Evolutionary conservation across 306 rosid species (phyloP).

Genomic region (Sesbania bispinosa): DNA sequence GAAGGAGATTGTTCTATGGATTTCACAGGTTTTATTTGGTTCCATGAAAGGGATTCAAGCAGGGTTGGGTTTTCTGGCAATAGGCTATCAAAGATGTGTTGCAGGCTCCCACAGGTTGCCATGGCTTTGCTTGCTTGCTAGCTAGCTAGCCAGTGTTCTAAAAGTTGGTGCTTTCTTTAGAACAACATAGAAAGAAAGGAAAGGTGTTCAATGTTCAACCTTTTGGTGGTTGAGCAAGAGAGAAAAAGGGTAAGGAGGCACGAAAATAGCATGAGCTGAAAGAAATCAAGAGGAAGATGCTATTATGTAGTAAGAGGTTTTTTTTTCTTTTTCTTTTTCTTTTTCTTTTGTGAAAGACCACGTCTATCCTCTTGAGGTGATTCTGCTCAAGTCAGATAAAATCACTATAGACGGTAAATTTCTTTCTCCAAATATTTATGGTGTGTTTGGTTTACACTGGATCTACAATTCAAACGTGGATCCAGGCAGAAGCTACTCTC

Average conservation of each 20-base stretch:
- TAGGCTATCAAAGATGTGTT: conserved; percentile 65
- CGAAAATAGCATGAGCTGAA: conserved; percentile 43
- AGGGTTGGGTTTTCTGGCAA: conserved; percentile 60
- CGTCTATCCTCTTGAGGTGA: no score
- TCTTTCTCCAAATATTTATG: no score
- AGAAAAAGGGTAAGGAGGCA: conserved; percentile 30
- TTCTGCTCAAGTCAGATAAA: no score
- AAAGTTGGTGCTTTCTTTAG: neutral
- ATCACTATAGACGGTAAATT: no score
- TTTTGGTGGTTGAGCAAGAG: conserved; percentile 32
- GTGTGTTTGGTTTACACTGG: no score
- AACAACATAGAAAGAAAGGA: neutral
- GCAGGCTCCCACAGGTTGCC: conserved; percentile 78
- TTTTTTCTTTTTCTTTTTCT: no score
- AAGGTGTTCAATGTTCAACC: neutral
- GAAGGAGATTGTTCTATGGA: conserved; percentile 37
- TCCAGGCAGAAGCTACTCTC: no score
- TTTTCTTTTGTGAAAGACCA: no score
- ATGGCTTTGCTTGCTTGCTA: conserved; percentile 39
- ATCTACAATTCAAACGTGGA: no score
- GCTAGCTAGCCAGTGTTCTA: conserved; percentile 2
- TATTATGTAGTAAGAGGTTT: conserved; percentile 37
- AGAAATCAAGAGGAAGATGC: conserved; percentile 38
- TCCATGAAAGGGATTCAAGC: conserved; percentile 64
- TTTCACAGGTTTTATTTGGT: conserved; percentile 47